Percentiles rank a stretch among this genome's conserved stretches.
phyloP scores from a whole-genome alignment of 331 rosid genomes.

The Saraca asoca region DNA sequence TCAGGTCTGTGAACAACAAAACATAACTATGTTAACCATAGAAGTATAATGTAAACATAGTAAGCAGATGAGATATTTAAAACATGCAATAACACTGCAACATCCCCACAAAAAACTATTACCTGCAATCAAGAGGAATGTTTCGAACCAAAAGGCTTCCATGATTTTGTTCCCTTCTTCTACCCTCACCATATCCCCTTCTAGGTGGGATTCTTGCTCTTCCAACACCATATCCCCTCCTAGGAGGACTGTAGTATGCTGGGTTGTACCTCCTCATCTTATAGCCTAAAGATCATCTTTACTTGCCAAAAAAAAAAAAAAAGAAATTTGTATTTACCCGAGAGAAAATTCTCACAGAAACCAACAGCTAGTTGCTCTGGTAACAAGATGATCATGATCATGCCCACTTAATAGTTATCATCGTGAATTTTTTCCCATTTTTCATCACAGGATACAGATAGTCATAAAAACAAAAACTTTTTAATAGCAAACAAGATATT shows the following conservation, averaged over 20 bases:
- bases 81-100: neutral
- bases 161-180: slow-evolving; percentile 67
- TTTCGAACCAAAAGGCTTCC: slow-evolving; percentile 98
- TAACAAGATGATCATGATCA: too few species aligned
- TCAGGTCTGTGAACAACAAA: slow-evolving; percentile 60
- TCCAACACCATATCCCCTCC: slow-evolving; percentile 59
- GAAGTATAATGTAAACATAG: neutral
- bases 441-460: too few species aligned
- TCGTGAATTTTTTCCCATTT: too few species aligned
- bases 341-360: neutral
- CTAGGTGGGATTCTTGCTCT: slow-evolving; percentile 55
- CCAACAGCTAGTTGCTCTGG: too few species aligned
- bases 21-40: too few species aligned
- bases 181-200: slow-evolving; percentile 56
- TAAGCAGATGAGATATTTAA: neutral
- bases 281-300: neutral
- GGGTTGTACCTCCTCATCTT: slow-evolving; percentile 90
- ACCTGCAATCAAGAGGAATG: slow-evolving; percentile 97
- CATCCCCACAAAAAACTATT: neutral
- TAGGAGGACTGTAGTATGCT: slow-evolving; percentile 78
- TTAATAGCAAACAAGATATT: too few species aligned
- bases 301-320: too few species aligned
- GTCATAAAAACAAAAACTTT: too few species aligned
- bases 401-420: too few species aligned
- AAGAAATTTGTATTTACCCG: neutral